A percentile compares a stretch with the other conserved stretches of the same genome.
These are phyloP conservation scores for Pythium volutum DNA, from an alignment of 352 stramenopile genomes.

Conservation along the genomic window DNA sequence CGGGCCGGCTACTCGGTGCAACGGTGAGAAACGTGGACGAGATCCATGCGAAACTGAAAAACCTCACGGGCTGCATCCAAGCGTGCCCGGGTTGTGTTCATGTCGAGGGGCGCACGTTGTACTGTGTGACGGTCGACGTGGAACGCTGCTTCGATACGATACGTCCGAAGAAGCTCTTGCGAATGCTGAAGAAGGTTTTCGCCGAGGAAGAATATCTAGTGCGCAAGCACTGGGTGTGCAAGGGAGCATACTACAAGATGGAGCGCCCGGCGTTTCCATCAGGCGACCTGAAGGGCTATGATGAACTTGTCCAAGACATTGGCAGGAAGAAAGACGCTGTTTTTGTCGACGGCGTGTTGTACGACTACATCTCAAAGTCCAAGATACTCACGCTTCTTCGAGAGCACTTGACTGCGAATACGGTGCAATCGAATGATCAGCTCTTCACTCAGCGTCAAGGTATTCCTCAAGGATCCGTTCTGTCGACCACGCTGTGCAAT, in stretches of 20 bases:
- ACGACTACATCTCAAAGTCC: conserved; percentile 59
- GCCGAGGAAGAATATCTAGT: conserved; percentile 74
- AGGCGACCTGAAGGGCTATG: conserved; percentile 51
- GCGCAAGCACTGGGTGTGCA: conserved; percentile 70
- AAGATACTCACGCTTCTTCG: conserved; percentile 54
- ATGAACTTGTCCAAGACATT: conserved; percentile 39
- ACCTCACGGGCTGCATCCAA: conserved; percentile 29
- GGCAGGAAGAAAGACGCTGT: conserved; percentile 41
- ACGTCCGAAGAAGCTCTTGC: conserved; percentile 54
- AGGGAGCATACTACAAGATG: conserved; percentile 60
- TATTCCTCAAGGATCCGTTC: conserved; percentile 79
- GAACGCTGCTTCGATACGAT: conserved; percentile 84
- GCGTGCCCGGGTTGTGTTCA: background rate
- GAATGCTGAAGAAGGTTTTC: conserved; percentile 60
- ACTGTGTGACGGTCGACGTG: conserved; percentile 72
- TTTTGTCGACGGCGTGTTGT: conserved; percentile 74
- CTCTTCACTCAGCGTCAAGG: conserved; percentile 58
- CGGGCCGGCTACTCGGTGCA: conserved; percentile 45
- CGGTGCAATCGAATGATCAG: conserved; percentile 47
- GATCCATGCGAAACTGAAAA: conserved; percentile 50
- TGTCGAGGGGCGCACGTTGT: conserved; percentile 22
- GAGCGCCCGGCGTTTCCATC: conserved; percentile 52
- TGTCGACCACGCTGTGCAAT: conserved; percentile 80
- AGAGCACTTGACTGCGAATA: conserved; percentile 60
- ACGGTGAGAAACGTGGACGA: conserved; percentile 68